phyloP scores from a whole-genome alignment of 177 flowering plant genomes.

The Vitis hybrid region DNA sequence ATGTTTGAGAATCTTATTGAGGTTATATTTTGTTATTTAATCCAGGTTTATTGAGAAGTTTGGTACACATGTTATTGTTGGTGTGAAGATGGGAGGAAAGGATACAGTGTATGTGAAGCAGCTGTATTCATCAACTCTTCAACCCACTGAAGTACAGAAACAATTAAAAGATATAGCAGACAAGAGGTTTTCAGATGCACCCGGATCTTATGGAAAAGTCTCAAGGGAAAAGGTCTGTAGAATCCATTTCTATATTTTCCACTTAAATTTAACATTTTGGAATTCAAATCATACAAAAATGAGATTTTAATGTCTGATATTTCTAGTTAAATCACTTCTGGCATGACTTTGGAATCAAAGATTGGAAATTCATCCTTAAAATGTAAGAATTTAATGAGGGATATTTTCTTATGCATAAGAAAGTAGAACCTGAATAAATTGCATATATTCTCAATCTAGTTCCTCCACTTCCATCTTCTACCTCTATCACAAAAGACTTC shows the following conservation, averaged over 20 bases:
- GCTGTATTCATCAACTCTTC: constrained; percentile 68
- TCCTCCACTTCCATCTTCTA: no score
- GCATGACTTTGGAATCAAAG: neutral
- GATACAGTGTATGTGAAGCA: constrained; percentile 78
- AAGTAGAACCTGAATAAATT: no score
- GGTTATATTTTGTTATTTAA: no score
- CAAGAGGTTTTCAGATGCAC: constrained; percentile 50
- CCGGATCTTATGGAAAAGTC: constrained; percentile 34
- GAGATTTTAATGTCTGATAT: neutral
- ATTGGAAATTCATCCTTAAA: neutral
- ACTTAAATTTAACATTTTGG: neutral
- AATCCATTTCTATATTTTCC: neutral
- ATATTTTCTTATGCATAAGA: neutral
- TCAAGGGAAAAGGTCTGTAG: constrained; percentile 50
- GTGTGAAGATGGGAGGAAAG: constrained; percentile 90
- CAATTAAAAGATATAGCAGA: constrained; percentile 74
- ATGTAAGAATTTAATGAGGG: neutral
- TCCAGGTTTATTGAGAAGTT: constrained; percentile 76
- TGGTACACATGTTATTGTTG: constrained; percentile 84
- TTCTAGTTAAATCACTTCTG: neutral
- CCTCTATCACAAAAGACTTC: no score
- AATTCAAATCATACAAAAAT: neutral
- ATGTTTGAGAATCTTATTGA: no score
- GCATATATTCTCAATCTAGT: no score
- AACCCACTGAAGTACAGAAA: constrained; percentile 71